Evolutionary conservation across 164 flowering plant genomes (phyloP), one percentile per base, ranked within the genome.

Genomic region (Liquidambar formosana): DNA sequence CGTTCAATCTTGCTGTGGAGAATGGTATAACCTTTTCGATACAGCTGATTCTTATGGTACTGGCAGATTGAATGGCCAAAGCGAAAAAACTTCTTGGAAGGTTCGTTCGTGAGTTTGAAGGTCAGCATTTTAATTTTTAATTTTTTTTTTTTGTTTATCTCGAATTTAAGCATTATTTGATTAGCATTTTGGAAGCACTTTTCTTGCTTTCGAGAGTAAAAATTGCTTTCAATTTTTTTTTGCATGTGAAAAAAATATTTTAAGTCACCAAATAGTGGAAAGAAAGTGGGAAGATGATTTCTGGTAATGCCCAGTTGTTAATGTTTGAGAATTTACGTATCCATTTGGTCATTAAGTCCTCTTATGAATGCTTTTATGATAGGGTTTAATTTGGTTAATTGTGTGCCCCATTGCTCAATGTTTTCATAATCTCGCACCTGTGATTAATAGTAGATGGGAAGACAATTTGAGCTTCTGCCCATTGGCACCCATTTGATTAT

Each of bases 21-120:
- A 90, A 88, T 75, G 97, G 96, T 8, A 82, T 94, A 90, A 92
- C 52, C 84, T 92, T 43, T 94, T 94, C 48, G 99, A 94, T 67
- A 92, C 99, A 2, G 97, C 97, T 61, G 97, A 94, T 82, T 94
- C 99, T 53, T 94, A 92, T 75, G 99, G 99, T 44, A 94, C 99
- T 60, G 97, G 97, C 4, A 82, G 78, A 67, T 69, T 94, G 9
- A 92, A 88, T 75, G 99, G 99, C 12, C 95, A 84, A 69, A 94
- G 99, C 51, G 97, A 92, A 72, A n/a, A 87, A 72, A 77, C 95
- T 94, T 69, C 93, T 92, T 18, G 99, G 97, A 19, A 94, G 84
- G 68, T 94, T 94, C 81, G 84, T 94, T 61, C 72, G 83, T 14
- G 88, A 92, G 27, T 80, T 74, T 73, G 82, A 62, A 77, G 97